Base-by-base conservation (phyloP, 345 rosid species). In the Raphanus raphanistrum region DNA sequence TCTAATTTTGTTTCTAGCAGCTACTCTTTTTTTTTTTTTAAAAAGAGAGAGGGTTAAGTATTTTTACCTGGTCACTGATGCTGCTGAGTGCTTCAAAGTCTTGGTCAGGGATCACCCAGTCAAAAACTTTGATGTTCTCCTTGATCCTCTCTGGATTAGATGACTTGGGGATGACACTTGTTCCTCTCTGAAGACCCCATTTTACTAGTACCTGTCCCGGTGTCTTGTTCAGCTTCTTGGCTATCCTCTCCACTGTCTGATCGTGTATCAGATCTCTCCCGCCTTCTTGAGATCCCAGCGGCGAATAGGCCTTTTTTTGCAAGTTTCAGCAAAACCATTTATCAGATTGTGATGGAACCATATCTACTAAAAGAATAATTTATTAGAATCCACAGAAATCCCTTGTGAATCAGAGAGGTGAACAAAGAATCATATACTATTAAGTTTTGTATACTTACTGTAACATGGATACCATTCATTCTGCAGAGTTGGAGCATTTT, bases 141-240 rank as follows among this genome's bases (percentile, higher is more conserved):
- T 76, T 87, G 79, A 87, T 86, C 57, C 86, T 84, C 0, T 84
- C 85, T 15, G 87, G 79, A 67, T 85, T 68, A 63, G 12, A 63
- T 43, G 90, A 84, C 76, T 87, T 89, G 9, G 89, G 89, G 33
- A 84, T 66, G 32, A 79, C 90, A 68, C 88, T 86, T 0, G 86
- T 86, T 58, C 88, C 87, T 83, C 87, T 84, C 70, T 88, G 88
- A 4, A 90, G 2, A 0, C 73, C 92, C 90, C 94, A 86, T 32
- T 77, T 85, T 61, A 88, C 82, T 50, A 90, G 79, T 29, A 85
- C 80, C 81, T 85, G 85, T 1, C 84, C 88, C 0, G 89, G 84
- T 0, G 70, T 85, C 81, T 84, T 88, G 84, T 81, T 88, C 77
- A 88, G 79, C 83, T 88, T 85, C 54, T 75, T 85, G 0, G 88